Base-by-base conservation (phyloP, 1,139 yeast species). In the Zygoascus sp. region DNA sequence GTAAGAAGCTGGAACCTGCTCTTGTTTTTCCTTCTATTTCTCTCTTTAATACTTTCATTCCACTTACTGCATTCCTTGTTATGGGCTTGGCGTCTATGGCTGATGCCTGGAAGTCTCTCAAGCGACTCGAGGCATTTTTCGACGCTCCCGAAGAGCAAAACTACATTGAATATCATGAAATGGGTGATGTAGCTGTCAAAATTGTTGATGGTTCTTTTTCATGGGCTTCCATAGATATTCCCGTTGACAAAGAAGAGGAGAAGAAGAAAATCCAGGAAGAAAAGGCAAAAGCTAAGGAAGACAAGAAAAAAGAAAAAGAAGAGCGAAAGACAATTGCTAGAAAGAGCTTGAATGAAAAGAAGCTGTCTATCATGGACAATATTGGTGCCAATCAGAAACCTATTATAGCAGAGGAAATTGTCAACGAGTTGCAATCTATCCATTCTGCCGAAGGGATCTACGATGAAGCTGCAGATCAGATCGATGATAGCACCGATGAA, bases 11-110 rank as follows among this genome's bases (percentile, higher is more conserved):
- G 52, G 68, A 70, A 48, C 80, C 92, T 1, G 86, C 85, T 2
- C 66, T 73, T 27, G 76, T 86, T 19, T 88, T 87, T 61, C 76
- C 95, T 0, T 81, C 95, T 9, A 69, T 88, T 43, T 74, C 89
- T 0, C 72, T 84, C 49, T 87, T 86, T 68, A 79, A 79, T 53
- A 69, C 83, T 53, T 69, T 84, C 58, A 69, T 83, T 40, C 95
- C 95, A 23, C 70, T 84, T 66, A 70, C 81, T 61, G 59, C 58
- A 52, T 80, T 83, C 51, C 67, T 83, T 46, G 81, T 87, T 23
- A 67, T 78, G 46, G 82, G 88, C 15, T 68, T 76, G 10, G 71
- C 75, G 32, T 66, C 75, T 0, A 70, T 77, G 53, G 76, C 81
- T 2, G 90, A 84, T 64, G 86, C 83, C 16, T 67, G 73, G 52